A percentile compares a stretch with the other conserved stretches of the same genome.
Evolutionary conservation across 2,329 filamentous ascomycete genomes (phyloP).

Genomic region (Ophioceras dolichostomum): DNA sequence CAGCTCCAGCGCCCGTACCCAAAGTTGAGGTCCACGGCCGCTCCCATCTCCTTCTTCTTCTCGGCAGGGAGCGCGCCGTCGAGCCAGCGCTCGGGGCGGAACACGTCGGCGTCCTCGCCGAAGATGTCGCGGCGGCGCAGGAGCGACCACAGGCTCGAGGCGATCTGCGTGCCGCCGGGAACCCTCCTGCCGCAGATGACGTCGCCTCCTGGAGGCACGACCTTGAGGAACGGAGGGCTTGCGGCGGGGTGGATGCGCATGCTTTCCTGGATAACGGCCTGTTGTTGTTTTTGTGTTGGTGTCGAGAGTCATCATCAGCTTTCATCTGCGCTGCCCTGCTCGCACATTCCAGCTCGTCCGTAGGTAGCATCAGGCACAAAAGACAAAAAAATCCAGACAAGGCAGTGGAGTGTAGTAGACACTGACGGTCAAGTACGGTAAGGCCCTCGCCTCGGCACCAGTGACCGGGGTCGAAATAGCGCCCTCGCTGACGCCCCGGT

Average conservation of each 20-base stretch:
- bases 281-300: too few relatives aligned
- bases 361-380: too few relatives aligned
- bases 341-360: too few relatives aligned
- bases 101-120: conserved; percentile 1
- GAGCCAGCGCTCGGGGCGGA: conserved; percentile 3
- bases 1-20: conserved; percentile 23
- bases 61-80: conserved; percentile 17
- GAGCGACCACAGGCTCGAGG: background rate
- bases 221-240: background rate
- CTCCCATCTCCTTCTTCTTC: conserved; percentile 13
- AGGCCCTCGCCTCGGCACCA: conserved; percentile 1
- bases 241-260: conserved; percentile 1
- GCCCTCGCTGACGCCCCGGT: conserved; percentile 1
- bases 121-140: conserved; percentile 1
- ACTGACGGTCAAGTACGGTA: conserved; percentile 5
- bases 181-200: conserved; percentile 1
- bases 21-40: conserved; percentile 20
- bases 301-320: too few relatives aligned
- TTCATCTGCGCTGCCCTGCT: too few relatives aligned
- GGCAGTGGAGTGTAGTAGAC: too few relatives aligned
- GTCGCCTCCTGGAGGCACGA: background rate
- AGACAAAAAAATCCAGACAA: too few relatives aligned
- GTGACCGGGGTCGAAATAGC: conserved; percentile 1
- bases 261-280: conserved; percentile 4
- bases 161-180: conserved; percentile 3